Evolutionary conservation across 1,139 yeast genomes (phyloP).

Genomic region (Yamadazyma blattariae): DNA sequence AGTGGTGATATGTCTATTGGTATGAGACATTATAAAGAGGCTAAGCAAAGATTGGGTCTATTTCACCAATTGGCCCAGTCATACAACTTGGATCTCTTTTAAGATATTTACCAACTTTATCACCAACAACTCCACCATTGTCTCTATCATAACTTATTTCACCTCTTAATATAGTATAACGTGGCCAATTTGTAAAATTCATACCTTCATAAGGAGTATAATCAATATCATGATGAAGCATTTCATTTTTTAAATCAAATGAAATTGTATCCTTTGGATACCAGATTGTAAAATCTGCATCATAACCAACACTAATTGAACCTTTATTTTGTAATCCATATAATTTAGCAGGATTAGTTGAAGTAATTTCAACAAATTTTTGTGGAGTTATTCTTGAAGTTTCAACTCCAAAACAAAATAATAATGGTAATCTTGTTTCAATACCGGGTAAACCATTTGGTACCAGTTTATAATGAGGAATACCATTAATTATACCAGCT

Average conservation of each 20-base stretch:
- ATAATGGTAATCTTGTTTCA: constrained; percentile 42
- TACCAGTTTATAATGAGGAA: constrained; percentile 32
- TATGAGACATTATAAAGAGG: no score
- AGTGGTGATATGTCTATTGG: no score
- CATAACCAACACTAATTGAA: constrained; percentile 37
- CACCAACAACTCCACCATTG: constrained; percentile 20
- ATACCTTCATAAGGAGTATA: constrained; percentile 47
- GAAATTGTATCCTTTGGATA: constrained; percentile 31
- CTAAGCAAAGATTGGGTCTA: constrained; percentile 9
- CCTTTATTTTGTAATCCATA: constrained; percentile 37
- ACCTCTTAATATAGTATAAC: constrained; percentile 41
- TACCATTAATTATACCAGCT: constrained; percentile 30
- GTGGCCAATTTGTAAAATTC: constrained; percentile 43
- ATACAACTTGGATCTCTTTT: constrained; percentile 21
- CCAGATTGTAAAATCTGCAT: constrained; percentile 45
- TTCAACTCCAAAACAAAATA: constrained; percentile 41
- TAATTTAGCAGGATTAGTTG: constrained; percentile 43
- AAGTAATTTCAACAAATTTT: constrained; percentile 40
- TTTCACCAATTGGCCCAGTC: constrained; percentile 14
- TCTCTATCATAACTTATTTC: constrained; percentile 32
- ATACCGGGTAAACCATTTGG: constrained; percentile 48
- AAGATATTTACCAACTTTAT: constrained; percentile 21
- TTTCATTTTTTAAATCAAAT: constrained; percentile 25
- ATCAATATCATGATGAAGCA: constrained; percentile 42
- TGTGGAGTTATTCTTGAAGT: constrained; percentile 37